Percentiles rank a stretch among this genome's conserved stretches.
phyloP scores from a whole-genome alignment of 345 rosid genomes.

The Euphorbia tirucalli region DNA sequence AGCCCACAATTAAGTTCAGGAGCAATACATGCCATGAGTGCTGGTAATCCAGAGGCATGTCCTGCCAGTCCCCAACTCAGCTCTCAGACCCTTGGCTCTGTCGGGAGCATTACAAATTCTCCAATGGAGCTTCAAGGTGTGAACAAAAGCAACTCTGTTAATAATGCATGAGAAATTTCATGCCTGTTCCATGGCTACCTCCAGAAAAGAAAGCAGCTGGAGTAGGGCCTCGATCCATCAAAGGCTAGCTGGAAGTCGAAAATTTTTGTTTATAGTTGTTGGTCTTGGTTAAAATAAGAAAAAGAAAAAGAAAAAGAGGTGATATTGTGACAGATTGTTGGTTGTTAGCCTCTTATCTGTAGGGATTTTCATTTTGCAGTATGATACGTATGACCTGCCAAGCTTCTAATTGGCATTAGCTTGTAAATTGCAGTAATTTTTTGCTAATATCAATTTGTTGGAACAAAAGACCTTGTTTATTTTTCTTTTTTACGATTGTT shows the following conservation, averaged over 20 bases:
- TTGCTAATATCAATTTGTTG: no score
- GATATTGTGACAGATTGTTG: neutral
- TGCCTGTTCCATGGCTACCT: neutral
- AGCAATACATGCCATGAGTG: conserved; percentile 66
- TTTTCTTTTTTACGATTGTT: no score
- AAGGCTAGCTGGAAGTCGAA: neutral
- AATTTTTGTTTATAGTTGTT: neutral
- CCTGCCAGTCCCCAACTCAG: conserved; percentile 98
- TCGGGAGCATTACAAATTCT: conserved; percentile 83
- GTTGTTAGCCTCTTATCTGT: neutral
- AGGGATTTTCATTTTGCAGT: neutral
- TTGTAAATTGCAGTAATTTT: no score
- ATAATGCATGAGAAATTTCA: conserved; percentile 19
- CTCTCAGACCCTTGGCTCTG: conserved; percentile 88
- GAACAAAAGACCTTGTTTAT: no score
- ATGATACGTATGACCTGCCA: neutral
- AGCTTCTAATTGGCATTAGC: no score
- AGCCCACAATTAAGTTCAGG: conserved; percentile 91
- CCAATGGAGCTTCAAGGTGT: conserved; percentile 92
- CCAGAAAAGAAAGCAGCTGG: neutral
- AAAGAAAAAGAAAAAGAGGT: no score
- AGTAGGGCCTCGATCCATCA: neutral
- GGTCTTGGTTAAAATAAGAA: neutral
- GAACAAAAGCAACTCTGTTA: conserved; percentile 68
- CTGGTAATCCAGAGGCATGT: conserved; percentile 73